phyloP scores from a whole-genome alignment of 169 alveolate genomes.

The Eimeria zaria region DNA sequence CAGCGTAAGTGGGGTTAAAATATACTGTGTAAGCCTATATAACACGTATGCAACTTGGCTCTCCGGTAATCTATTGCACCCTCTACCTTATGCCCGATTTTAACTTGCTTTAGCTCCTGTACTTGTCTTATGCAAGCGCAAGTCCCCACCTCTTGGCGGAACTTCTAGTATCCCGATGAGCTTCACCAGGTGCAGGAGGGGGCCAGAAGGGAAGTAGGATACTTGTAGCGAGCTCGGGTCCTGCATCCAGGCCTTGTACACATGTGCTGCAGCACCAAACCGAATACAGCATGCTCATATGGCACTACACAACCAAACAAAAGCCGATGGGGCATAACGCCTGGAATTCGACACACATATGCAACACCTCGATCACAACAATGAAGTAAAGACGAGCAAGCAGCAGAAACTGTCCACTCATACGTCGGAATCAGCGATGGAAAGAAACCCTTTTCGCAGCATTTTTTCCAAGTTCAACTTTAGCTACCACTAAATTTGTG shows the following conservation, averaged over 20 bases:
- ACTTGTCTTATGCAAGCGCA: neutral
- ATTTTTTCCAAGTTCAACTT: too few species aligned
- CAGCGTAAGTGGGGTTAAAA: too few species aligned
- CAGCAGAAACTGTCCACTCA: neutral
- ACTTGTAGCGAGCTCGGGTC: slow-evolving; percentile 56
- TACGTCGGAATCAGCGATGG: neutral
- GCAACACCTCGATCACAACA: neutral
- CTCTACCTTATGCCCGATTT: neutral
- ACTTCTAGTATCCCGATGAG: slow-evolving; percentile 32
- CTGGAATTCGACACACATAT: neutral
- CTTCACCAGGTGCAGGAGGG: slow-evolving; percentile 62
- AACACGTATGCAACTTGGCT: neutral
- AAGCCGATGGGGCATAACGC: neutral
- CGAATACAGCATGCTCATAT: neutral
- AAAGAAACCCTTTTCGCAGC: neutral
- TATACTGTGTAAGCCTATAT: neutral
- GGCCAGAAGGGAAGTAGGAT: slow-evolving; percentile 36
- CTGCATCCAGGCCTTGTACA: slow-evolving; percentile 60
- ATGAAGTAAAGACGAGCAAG: too few species aligned
- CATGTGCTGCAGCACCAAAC: slow-evolving; percentile 24
- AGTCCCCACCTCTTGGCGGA: slow-evolving; percentile 25
- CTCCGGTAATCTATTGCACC: neutral
- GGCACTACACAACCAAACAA: neutral
- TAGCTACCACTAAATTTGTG: neutral
- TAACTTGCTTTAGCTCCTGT: too few species aligned